Base-by-base conservation (phyloP, 345 rosid species). In the Brassica rapa region DNA sequence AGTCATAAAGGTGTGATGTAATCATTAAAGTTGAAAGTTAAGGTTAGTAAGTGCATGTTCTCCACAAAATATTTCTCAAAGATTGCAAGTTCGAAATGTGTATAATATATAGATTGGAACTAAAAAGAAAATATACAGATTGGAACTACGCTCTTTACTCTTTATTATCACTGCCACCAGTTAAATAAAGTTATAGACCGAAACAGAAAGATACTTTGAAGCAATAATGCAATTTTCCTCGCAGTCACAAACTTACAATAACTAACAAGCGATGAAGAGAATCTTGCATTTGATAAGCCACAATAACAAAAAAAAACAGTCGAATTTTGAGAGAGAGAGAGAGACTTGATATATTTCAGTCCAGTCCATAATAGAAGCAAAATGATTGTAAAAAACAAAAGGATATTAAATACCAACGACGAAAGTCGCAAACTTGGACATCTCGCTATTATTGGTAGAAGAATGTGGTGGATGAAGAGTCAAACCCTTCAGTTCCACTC, bases 371-470 rank as follows among this genome's bases (percentile, higher is more conserved):
- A 61, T 23, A 27, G 66, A 63, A n/a, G 30, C 65, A 27, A 51
- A 62, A 77, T 63, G 12, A 70, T 37, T 57, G 15, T 1, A 14
- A 75, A 75, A 75, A 75, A 16, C 71, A 37, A 41, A 51, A 21
- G 15, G 12, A 12, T 8, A 62, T n/a, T 29, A 62, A 29, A 29
- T 59, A 16, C 3, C 24, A 63, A 32, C 30, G 24, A 70, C 53
- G 23, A 33, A 70, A 49, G 64, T 53, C 55, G 14, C 25, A 64
- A 63, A 77, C 81, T 27, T 71, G 33, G 30, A 46, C 62, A 78
- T 15, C 46, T 72, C 30, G 46, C 35, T 65, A 41, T 77, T 30
- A 30, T 66, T 78, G 81, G 67, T 72, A 73, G 70, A 79, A 73
- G 25, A 62, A 68, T 25, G 61, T 56, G 19, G 81, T 55, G 35